Evolutionary conservation across 257 asterid species (phyloP).

Genomic region (Solanum sitiens): DNA sequence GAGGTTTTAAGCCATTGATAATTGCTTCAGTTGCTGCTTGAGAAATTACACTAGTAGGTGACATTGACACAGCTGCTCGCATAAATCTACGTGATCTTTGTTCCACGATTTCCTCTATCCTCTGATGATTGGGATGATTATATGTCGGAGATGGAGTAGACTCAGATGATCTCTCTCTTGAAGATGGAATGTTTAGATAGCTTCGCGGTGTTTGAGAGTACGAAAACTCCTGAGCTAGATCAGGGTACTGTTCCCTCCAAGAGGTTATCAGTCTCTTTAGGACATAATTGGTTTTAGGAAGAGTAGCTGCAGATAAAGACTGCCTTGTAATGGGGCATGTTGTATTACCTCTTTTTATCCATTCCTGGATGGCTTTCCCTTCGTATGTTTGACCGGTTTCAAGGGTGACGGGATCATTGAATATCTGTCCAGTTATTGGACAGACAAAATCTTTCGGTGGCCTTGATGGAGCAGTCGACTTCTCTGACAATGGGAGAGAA

Average conservation of each 20-base stretch:
- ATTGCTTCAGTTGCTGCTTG: slow-evolving; percentile 59
- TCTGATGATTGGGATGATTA: slow-evolving; percentile 14
- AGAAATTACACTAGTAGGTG: slow-evolving; percentile 55
- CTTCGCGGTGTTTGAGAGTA: slow-evolving; percentile 39
- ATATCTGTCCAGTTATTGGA: slow-evolving; percentile 75
- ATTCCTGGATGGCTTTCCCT: slow-evolving; percentile 81
- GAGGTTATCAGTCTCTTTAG: slow-evolving; percentile 68
- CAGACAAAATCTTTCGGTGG: slow-evolving; percentile 89
- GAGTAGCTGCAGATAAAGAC: slow-evolving; percentile 54
- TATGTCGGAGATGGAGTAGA: slow-evolving; percentile 11
- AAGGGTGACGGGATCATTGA: slow-evolving; percentile 73
- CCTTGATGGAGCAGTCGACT: slow-evolving; percentile 55
- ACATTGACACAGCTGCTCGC: slow-evolving; percentile 36
- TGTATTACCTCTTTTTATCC: slow-evolving; percentile 79
- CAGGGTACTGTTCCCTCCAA: slow-evolving; percentile 85
- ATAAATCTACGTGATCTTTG: slow-evolving; percentile 43
- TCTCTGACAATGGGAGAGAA: slow-evolving; percentile 53
- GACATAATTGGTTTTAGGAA: slow-evolving; percentile 79
- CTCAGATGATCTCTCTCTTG: slow-evolving; percentile 18
- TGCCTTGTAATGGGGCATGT: slow-evolving; percentile 82
- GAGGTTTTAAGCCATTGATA: slow-evolving; percentile 47
- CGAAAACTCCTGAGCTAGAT: slow-evolving; percentile 57
- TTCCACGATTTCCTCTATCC: slow-evolving; percentile 18
- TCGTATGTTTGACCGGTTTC: slow-evolving; percentile 90
- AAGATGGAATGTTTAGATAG: slow-evolving; percentile 13